Conservation (phyloP, 345 rosid genomes). For the Gossypium thurberi region DNA sequence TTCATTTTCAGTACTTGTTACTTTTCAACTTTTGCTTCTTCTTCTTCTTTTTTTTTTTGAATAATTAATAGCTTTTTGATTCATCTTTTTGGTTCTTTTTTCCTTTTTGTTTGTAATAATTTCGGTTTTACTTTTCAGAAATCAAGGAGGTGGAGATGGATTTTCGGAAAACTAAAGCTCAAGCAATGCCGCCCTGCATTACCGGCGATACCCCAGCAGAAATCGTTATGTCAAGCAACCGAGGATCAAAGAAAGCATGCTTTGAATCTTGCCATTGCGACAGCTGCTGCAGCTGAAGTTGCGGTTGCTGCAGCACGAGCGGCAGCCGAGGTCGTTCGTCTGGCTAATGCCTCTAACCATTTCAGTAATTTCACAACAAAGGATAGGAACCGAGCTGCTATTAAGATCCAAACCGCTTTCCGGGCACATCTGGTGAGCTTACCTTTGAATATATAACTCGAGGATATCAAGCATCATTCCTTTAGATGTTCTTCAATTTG, state of each 20-base stretch:
- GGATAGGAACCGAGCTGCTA: constrained; percentile 50
- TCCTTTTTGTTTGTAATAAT: not conserved
- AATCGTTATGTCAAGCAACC: constrained; percentile 46
- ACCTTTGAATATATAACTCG: not conserved
- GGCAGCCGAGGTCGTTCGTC: constrained; percentile 81
- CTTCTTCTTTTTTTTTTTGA: not conserved
- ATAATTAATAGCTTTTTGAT: not conserved
- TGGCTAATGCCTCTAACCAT: constrained; percentile 37
- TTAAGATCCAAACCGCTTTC: constrained; percentile 66
- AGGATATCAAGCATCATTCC: no score
- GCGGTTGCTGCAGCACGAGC: constrained; percentile 84
- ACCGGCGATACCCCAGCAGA: constrained; percentile 21
- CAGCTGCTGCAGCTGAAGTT: constrained; percentile 88
- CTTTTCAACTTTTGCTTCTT: not conserved
- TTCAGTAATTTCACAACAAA: constrained; percentile 18
- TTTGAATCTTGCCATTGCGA: constrained; percentile 75
- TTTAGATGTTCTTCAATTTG: not conserved
- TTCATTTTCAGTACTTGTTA: not conserved
- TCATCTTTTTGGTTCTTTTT: not conserved
- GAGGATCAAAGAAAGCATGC: constrained; percentile 77
- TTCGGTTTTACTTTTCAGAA: constrained; percentile 23
- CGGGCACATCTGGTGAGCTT: constrained; percentile 69
- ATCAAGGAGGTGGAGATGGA: constrained; percentile 51
- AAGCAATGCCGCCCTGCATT: constrained; percentile 46
- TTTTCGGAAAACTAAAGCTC: constrained; percentile 40